These are phyloP conservation scores for Ruellia speciosa DNA, from an alignment of 305 asterid species.

Conservation along the genomic window DNA sequence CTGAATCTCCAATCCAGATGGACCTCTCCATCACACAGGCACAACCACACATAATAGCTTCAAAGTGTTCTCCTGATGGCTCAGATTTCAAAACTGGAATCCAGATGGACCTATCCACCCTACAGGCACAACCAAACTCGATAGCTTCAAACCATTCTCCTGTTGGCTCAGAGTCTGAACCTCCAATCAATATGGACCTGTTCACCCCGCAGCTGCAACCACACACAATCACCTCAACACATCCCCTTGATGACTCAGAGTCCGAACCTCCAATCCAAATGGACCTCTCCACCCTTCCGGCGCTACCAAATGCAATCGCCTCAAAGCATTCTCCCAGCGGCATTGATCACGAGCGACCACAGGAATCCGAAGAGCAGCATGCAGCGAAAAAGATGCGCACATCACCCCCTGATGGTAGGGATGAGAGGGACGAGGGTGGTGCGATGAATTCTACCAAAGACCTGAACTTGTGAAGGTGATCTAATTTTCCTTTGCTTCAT, in stretches of 20 bases:
- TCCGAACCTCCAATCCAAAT: background rate
- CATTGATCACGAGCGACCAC: slow-evolving; percentile 14
- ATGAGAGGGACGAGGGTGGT: background rate
- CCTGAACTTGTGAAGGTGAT: background rate
- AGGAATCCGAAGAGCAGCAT: slow-evolving; percentile 32
- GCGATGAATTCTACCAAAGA: background rate
- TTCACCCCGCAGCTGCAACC: no score
- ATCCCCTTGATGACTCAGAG: background rate
- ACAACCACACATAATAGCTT: background rate
- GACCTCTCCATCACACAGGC: slow-evolving; percentile 6
- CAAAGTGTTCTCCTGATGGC: no score
- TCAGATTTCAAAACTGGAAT: no score
- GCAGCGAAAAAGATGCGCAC: slow-evolving; percentile 50
- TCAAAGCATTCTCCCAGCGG: background rate
- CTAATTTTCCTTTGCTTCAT: no score
- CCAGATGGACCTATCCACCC: no score
- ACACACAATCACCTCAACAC: no score
- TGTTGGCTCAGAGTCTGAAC: no score
- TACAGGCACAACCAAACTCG: no score
- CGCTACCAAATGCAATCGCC: no score
- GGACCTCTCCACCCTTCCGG: no score
- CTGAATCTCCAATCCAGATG: background rate
- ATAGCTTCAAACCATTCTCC: no score
- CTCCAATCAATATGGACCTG: no score
- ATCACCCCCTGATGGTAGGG: slow-evolving; percentile 18